phyloP scores from a whole-genome alignment of 257 asterid species.

The Salvia rosmarinus region DNA sequence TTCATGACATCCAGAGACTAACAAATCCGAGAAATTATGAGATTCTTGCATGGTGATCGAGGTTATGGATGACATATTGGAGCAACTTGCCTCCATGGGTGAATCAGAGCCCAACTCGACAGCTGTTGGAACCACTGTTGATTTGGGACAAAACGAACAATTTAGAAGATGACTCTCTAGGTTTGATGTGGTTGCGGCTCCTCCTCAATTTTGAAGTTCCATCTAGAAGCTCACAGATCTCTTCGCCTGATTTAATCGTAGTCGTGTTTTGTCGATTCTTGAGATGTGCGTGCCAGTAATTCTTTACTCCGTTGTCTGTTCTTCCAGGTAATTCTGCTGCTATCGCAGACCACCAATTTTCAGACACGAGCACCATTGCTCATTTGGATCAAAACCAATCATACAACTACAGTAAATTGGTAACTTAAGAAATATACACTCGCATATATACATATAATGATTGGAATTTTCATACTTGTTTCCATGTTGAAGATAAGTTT shows the following conservation, averaged over 20 bases:
- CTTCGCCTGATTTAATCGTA: too few species aligned
- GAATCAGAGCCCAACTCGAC: too few species aligned
- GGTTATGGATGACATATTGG: background rate
- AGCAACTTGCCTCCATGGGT: background rate
- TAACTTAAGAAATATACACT: too few species aligned
- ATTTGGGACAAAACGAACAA: background rate
- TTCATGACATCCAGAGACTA: background rate
- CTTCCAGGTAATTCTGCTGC: background rate
- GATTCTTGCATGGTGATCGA: too few species aligned
- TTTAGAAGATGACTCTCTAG: background rate
- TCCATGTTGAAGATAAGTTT: background rate
- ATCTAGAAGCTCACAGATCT: too few species aligned
- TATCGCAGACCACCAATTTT: background rate
- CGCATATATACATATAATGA: background rate
- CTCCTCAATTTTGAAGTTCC: too few species aligned
- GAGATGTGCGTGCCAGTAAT: background rate
- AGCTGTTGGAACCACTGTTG: too few species aligned
- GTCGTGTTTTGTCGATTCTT: background rate
- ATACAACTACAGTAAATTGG: too few species aligned
- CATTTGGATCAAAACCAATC: too few species aligned
- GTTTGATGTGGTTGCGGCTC: too few species aligned
- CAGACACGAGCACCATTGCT: background rate
- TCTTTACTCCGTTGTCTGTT: background rate
- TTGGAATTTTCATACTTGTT: background rate
- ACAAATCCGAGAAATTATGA: too few species aligned